phyloP scores from a whole-genome alignment of 345 rosid genomes.

The Bretschneidera sinensis region DNA sequence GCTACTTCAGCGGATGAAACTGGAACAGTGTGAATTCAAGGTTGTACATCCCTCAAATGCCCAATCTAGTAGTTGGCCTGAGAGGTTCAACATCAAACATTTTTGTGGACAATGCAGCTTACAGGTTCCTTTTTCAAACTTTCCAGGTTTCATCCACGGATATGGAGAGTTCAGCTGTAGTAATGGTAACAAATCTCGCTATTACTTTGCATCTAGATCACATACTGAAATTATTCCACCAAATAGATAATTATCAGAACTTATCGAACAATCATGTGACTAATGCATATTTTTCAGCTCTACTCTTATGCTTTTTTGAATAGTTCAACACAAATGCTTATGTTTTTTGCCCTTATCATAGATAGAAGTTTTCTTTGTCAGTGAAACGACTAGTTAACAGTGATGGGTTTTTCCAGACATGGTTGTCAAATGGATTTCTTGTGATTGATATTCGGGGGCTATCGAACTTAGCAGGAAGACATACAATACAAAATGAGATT shows the following conservation, averaged over 20 bases:
- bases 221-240: too few species aligned
- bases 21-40: constrained; percentile 45
- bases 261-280: too few species aligned
- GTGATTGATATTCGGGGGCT: constrained; percentile 39
- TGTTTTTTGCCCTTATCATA: too few species aligned
- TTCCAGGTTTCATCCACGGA: constrained; percentile 44
- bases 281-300: too few species aligned
- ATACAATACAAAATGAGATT: constrained; percentile 25
- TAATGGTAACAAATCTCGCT: constrained; percentile 26
- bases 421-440: constrained; percentile 46
- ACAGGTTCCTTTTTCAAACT: constrained; percentile 30
- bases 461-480: constrained; percentile 47
- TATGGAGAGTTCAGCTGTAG: constrained; percentile 54
- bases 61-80: constrained; percentile 43
- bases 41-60: constrained; percentile 36
- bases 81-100: constrained; percentile 40
- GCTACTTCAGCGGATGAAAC: constrained; percentile 31
- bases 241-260: too few species aligned
- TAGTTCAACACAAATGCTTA: too few species aligned
- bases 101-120: constrained; percentile 50
- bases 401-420: constrained; percentile 27
- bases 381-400: too few species aligned
- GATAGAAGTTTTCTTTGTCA: too few species aligned
- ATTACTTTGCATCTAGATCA: too few species aligned
- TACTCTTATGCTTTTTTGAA: too few species aligned